Percentiles rank a stretch among this genome's conserved stretches.
Conservation (phyloP, 805 yeast species). For the Yamadazyma sp. region DNA sequence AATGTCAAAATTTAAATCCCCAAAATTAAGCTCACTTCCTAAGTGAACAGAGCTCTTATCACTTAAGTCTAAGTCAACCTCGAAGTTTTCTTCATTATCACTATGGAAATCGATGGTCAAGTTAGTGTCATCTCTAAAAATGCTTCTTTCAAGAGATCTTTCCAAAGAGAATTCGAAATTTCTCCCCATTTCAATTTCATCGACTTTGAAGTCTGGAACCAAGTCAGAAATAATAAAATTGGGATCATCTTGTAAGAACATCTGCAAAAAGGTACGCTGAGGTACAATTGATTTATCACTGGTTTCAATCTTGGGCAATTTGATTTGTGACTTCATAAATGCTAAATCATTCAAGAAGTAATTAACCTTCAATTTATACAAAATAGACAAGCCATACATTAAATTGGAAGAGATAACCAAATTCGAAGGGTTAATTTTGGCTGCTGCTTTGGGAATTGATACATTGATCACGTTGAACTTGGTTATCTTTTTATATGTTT, state of each 20-base stretch:
- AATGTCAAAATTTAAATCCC: background rate
- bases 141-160: slow-evolving; percentile 16
- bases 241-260: slow-evolving; percentile 22
- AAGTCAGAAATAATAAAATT: slow-evolving; percentile 26
- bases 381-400: slow-evolving; percentile 47
- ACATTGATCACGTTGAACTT: slow-evolving; percentile 5
- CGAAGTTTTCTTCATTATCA: slow-evolving; percentile 1
- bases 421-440: slow-evolving; percentile 7
- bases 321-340: slow-evolving; percentile 3
- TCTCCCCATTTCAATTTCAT: slow-evolving; percentile 10
- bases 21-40: background rate
- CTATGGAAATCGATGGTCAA: background rate
- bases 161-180: background rate
- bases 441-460: slow-evolving; percentile 43
- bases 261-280: background rate
- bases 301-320: background rate
- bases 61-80: slow-evolving; percentile 4
- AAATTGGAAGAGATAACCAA: slow-evolving; percentile 40
- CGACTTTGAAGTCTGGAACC: slow-evolving; percentile 11
- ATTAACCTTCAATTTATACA: slow-evolving; percentile 48
- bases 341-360: slow-evolving; percentile 37
- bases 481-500: slow-evolving; percentile 1
- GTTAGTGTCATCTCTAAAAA: slow-evolving; percentile 12
- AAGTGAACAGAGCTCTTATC: background rate
- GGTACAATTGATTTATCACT: slow-evolving; percentile 5